These are phyloP conservation scores for Carex kokanica DNA, from an alignment of 176 grass and related monocot genomes.

Conservation along the genomic window DNA sequence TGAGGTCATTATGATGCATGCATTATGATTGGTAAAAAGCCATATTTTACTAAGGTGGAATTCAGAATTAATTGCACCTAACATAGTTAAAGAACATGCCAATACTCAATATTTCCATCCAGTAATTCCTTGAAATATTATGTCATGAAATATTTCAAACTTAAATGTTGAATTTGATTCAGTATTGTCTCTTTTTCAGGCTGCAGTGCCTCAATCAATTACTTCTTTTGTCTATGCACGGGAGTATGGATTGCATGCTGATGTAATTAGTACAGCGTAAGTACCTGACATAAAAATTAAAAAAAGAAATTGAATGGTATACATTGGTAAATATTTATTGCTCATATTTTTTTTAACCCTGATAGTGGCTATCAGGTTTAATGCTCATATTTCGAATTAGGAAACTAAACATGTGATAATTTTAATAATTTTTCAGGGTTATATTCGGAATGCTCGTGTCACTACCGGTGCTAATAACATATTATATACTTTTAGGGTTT, in stretches of 20 bases:
- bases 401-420: slow-evolving; percentile 20
- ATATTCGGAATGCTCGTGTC: slow-evolving; percentile 90
- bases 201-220: slow-evolving; percentile 90
- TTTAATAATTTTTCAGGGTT: slow-evolving; percentile 60
- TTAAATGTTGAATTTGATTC: neutral
- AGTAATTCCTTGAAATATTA: neutral
- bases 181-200: slow-evolving; percentile 45
- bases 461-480: slow-evolving; percentile 65
- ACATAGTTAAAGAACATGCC: neutral
- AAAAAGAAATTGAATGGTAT: slow-evolving; percentile 22
- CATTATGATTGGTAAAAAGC: neutral
- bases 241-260: slow-evolving; percentile 84
- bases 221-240: slow-evolving; percentile 88
- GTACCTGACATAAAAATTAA: slow-evolving; percentile 21
- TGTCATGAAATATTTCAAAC: slow-evolving; percentile 3
- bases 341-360: slow-evolving; percentile 19
- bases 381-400: slow-evolving; percentile 11
- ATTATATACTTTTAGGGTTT: slow-evolving; percentile 66
- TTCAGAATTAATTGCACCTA: neutral
- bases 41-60: neutral
- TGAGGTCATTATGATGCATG: slow-evolving; percentile 32
- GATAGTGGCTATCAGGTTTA: neutral
- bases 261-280: slow-evolving; percentile 94
- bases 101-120: neutral
- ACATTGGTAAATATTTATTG: neutral